phyloP scores from a whole-genome alignment of 2,329 filamentous ascomycete species.

The Aureobasidium sp. region DNA sequence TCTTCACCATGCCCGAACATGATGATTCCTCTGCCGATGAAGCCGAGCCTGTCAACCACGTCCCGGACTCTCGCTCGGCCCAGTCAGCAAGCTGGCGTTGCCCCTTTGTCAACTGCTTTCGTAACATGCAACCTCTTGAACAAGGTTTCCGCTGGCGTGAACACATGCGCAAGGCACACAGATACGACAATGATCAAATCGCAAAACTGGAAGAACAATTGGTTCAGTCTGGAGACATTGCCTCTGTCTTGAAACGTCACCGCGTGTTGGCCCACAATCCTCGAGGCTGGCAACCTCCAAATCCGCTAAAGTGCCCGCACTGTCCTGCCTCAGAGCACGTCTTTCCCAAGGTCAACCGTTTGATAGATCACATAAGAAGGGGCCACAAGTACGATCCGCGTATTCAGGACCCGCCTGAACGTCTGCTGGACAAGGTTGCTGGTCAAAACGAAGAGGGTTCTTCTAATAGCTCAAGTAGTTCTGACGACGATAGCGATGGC shows the following conservation, averaged over 20 bases:
- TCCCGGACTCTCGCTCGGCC: neutral
- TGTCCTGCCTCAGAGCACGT: constrained; percentile 33
- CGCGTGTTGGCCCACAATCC: constrained; percentile 10
- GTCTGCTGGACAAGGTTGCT: neutral
- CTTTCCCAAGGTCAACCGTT: constrained; percentile 26
- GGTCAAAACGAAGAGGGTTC: neutral
- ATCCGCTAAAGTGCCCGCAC: constrained; percentile 31
- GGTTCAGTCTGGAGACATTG: constrained; percentile 2
- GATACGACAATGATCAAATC: constrained; percentile 19
- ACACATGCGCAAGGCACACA: constrained; percentile 28
- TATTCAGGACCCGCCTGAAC: constrained; percentile 17
- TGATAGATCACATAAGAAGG: constrained; percentile 40
- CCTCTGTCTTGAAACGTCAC: neutral
- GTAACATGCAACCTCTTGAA: constrained; percentile 22
- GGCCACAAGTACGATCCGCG: constrained; percentile 39
- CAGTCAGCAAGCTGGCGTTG: constrained; percentile 19
- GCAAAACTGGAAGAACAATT: neutral
- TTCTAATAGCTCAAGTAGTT: neutral
- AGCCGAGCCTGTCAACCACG: neutral
- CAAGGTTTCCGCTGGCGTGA: constrained; percentile 27
- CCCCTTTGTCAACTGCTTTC: constrained; percentile 23
- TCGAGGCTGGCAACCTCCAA: constrained; percentile 16
- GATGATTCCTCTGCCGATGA: constrained; percentile 19
- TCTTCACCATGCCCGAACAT: constrained; percentile 49
- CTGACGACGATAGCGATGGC: constrained; percentile 18